Conservation (phyloP, 805 yeast species). For the Ogataea polymorpha region DNA sequence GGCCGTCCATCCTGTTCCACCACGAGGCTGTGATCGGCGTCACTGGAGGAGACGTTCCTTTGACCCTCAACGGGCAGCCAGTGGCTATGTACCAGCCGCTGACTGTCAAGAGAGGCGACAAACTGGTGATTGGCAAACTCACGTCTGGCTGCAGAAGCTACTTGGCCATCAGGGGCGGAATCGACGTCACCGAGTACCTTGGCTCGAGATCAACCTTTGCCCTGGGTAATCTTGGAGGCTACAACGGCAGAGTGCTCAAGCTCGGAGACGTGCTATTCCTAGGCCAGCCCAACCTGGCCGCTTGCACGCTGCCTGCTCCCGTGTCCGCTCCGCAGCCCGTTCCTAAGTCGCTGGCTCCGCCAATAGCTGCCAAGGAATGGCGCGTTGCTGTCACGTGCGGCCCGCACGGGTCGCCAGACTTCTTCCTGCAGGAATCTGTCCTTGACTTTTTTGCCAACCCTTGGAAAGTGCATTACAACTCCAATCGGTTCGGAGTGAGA, state of each 20-base stretch:
- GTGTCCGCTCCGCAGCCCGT: conserved; percentile 57
- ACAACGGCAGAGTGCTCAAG: conserved; percentile 87
- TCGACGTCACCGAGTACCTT: conserved; percentile 89
- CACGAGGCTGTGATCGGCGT: conserved; percentile 72
- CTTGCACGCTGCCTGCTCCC: conserved; percentile 73
- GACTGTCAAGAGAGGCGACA: conserved; percentile 68
- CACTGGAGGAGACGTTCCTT: conserved; percentile 79
- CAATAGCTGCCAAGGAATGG: conserved; percentile 60
- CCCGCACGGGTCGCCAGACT: conserved; percentile 97
- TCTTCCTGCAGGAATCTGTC: conserved; percentile 74
- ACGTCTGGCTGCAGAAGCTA: conserved; percentile 84
- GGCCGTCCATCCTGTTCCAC: conserved; percentile 86
- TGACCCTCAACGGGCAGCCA: conserved; percentile 58
- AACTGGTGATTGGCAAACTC: conserved; percentile 76
- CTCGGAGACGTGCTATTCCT: conserved; percentile 88
- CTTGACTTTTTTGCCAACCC: conserved; percentile 67
- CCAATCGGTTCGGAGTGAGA: conserved; percentile 95
- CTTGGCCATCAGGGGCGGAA: conserved; percentile 86
- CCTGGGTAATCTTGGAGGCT: conserved; percentile 89
- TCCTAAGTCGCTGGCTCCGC: conserved; percentile 57
- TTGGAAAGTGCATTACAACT: conserved; percentile 97
- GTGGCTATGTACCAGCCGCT: conserved; percentile 73
- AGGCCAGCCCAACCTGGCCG: conserved; percentile 69
- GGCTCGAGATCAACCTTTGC: conserved; percentile 98
- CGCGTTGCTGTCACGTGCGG: conserved; percentile 91